Percentiles rank a stretch among this genome's conserved stretches.
Conservation (phyloP, 495 filamentous ascomycete genomes). For the Rhypophila decipiens region DNA sequence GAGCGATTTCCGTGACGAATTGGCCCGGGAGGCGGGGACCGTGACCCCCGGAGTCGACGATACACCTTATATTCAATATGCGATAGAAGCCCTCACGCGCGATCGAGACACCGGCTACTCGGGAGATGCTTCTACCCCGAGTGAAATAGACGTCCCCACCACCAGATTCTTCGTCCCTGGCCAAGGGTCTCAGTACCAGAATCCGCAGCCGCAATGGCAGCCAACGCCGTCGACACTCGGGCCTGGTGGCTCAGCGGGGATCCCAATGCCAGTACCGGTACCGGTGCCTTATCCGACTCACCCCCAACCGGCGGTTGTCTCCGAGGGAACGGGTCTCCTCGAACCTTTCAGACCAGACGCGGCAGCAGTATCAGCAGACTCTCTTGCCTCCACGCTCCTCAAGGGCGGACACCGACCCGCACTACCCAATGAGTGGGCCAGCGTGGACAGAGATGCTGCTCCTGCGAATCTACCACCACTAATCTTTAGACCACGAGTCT, state of each 20-base stretch:
- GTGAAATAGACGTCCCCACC: slow-evolving; percentile 10
- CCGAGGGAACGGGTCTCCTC: background rate
- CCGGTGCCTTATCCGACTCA: slow-evolving; percentile 1
- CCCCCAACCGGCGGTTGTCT: slow-evolving; percentile 1
- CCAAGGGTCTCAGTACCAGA: slow-evolving; percentile 1
- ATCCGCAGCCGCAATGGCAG: slow-evolving; percentile 5
- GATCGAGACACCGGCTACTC: slow-evolving; percentile 26
- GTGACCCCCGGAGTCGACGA: slow-evolving; percentile 45
- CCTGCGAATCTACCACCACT: slow-evolving; percentile 38
- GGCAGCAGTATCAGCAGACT: slow-evolving; percentile 20
- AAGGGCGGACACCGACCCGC: slow-evolving; percentile 14
- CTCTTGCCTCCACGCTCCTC: slow-evolving; percentile 21
- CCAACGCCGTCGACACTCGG: background rate
- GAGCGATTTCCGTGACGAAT: slow-evolving; percentile 36
- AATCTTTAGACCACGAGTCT: slow-evolving; percentile 57
- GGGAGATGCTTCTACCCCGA: slow-evolving; percentile 20
- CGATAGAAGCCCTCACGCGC: slow-evolving; percentile 39
- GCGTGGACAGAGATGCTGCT: slow-evolving; percentile 15
- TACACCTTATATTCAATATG: slow-evolving; percentile 41
- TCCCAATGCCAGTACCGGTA: slow-evolving; percentile 1
- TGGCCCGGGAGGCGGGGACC: slow-evolving; percentile 35
- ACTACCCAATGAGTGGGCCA: slow-evolving; percentile 25
- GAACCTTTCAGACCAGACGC: slow-evolving; percentile 5
- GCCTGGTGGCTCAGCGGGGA: background rate
- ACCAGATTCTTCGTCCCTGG: background rate